Base-by-base conservation (phyloP, 352 stramenopile species). In the Pythium angustatum region DNA sequence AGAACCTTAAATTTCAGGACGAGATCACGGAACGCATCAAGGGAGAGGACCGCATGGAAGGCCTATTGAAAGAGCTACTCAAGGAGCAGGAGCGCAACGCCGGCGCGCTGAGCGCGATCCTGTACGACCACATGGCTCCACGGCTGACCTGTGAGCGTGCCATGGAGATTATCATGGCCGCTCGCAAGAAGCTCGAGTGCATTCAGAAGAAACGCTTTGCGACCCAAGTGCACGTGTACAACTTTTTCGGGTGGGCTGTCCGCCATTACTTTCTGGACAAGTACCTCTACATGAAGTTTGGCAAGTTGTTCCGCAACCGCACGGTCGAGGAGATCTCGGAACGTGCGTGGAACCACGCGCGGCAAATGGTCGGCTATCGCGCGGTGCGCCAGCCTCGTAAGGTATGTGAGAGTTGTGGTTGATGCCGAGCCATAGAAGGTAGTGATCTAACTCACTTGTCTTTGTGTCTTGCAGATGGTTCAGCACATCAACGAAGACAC, bases 241-340 rank as follows among this genome's bases (percentile, higher is more conserved):
- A 78, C 19, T 73, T 87, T n/a, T 87, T 87, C 52, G 75, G 75
- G 31, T 87, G 78, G 78, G 71, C 75, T 19, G 75, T 77, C 17
- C 56, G 72, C 45, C 71, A 82, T 45, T 60, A 69, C 17, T 77
- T 82, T 57, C 26, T 75, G 28, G 64, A 63, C 50, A 58, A 75
- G 22, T 69, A 71, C 17, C 34, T 88, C 51, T 79, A 78, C 60
- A 77, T 82, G 27, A 70, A 67, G 8, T 85, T 83, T 41, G 68
- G 68, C 51, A 88, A 88, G 60, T 19, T 69, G 28, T 83, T 88
- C 44, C 59, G 52, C 33, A 73, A 75, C 56, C 71, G 71, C 0
- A 69, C 75, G 10, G 53, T 54, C n/a, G 75, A 74, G 12, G 71
- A 78, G 52, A 78, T 79, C 40, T 50, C 68, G 28, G 22, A 45